These are phyloP conservation scores for Auriculariales sp. DNA, from an alignment of 768 basidiomycete genomes.

Conservation along the genomic window DNA sequence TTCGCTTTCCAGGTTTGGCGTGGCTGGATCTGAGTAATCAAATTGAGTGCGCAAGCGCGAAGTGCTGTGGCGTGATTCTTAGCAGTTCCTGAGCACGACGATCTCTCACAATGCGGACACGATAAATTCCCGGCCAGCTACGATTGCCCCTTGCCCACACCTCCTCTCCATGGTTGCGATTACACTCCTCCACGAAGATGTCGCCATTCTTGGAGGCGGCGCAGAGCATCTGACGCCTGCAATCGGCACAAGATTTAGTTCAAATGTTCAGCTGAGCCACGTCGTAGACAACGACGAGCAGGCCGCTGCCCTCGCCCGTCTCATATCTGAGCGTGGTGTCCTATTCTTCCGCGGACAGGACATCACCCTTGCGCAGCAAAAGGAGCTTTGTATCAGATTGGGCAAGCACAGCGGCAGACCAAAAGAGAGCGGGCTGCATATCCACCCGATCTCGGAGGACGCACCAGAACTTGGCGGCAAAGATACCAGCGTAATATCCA, in stretches of 20 bases:
- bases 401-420: conserved; percentile 38
- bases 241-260: conserved; percentile 40
- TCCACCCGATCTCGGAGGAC: conserved; percentile 39
- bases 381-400: conserved; percentile 30
- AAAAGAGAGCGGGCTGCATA: conserved; percentile 30
- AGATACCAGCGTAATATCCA: conserved; percentile 41
- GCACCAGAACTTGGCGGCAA: conserved; percentile 33
- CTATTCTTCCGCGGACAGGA: conserved; percentile 50
- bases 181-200: no score
- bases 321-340: conserved; percentile 34
- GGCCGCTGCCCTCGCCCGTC: conserved; percentile 37
- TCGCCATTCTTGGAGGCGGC: background rate
- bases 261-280: conserved; percentile 29
- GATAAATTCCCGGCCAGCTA: no score
- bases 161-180: no score
- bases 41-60: no score
- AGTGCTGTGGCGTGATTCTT: no score
- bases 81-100: no score
- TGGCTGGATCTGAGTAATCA: no score
- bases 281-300: conserved; percentile 38
- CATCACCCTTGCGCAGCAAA: conserved; percentile 35
- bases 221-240: conserved; percentile 31
- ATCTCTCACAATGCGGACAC: no score
- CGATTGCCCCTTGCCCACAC: no score
- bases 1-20: no score